These are phyloP conservation scores for Globisporangium heterothallicum DNA, from an alignment of 352 stramenopile genomes.

Conservation along the genomic window DNA sequence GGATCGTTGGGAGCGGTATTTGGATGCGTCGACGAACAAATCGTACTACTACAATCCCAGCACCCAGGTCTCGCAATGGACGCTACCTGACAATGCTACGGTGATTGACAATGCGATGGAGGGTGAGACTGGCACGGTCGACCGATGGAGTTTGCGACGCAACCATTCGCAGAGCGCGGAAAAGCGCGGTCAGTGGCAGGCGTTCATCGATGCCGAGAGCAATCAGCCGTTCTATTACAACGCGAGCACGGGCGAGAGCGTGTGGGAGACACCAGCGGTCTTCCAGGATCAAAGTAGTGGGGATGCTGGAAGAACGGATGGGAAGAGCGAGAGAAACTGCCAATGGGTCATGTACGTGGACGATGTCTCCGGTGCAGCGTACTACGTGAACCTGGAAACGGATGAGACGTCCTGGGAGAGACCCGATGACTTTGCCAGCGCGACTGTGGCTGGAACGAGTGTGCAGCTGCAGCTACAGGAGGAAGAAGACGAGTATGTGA, in stretches of 20 bases:
- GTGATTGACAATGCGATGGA: slow-evolving; percentile 3
- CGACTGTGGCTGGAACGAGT: neutral
- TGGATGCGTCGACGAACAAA: slow-evolving; percentile 41
- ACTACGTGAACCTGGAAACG: slow-evolving; percentile 52
- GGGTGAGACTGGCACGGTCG: neutral
- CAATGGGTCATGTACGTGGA: slow-evolving; percentile 51
- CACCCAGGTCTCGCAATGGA: slow-evolving; percentile 39
- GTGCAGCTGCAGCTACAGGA: no score
- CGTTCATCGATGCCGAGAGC: slow-evolving; percentile 50
- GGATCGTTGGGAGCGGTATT: slow-evolving; percentile 43
- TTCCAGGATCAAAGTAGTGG: slow-evolving; percentile 1
- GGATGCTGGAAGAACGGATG: neutral
- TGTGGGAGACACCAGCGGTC: slow-evolving; percentile 37
- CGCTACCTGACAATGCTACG: slow-evolving; percentile 9
- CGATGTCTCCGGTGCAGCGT: slow-evolving; percentile 25
- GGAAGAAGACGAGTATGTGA: slow-evolving; percentile 42
- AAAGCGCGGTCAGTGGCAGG: slow-evolving; percentile 38
- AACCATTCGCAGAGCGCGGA: slow-evolving; percentile 18
- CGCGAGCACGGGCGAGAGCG: slow-evolving; percentile 41
- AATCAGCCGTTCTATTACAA: slow-evolving; percentile 73
- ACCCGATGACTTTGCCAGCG: slow-evolving; percentile 18
- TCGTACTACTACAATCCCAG: slow-evolving; percentile 47
- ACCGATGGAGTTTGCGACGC: slow-evolving; percentile 12
- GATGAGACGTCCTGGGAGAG: slow-evolving; percentile 46
- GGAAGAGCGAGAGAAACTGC: neutral